These are phyloP conservation scores for Penicillium bovifimosum DNA, from an alignment of 495 filamentous ascomycete species.

Conservation along the genomic window DNA sequence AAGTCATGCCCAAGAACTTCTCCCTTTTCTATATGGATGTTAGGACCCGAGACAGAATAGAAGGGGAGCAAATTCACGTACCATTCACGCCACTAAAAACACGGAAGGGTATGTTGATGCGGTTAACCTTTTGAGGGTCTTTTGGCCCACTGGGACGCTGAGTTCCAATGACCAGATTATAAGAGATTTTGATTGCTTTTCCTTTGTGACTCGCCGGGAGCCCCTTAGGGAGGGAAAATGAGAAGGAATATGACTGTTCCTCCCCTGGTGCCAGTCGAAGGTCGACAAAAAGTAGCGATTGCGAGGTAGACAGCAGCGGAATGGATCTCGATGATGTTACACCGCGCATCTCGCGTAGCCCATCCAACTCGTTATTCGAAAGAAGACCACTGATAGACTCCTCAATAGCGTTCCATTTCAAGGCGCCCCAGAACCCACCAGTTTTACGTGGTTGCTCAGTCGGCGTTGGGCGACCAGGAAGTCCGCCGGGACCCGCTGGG, in stretches of 20 bases:
- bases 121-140: slow-evolving; percentile 75
- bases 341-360: slow-evolving; percentile 88
- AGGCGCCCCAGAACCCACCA: slow-evolving; percentile 73
- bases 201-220: slow-evolving; percentile 87
- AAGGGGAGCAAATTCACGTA: slow-evolving; percentile 23
- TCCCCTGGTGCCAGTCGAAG: slow-evolving; percentile 82
- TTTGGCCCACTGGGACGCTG: slow-evolving; percentile 72
- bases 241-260: slow-evolving; percentile 78
- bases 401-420: slow-evolving; percentile 85
- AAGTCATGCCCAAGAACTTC: slow-evolving; percentile 77
- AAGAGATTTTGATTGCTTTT: slow-evolving; percentile 88
- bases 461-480: slow-evolving; percentile 34
- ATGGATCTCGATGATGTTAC: slow-evolving; percentile 74
- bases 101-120: slow-evolving; percentile 93
- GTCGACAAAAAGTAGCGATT: slow-evolving; percentile 94
- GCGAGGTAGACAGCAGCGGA: slow-evolving; percentile 88
- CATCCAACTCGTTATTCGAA: slow-evolving; percentile 80
- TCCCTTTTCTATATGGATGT: slow-evolving; percentile 47
- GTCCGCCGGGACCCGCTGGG: slow-evolving; percentile 69
- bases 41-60: slow-evolving; percentile 4
- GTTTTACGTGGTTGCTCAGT: slow-evolving; percentile 65
- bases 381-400: slow-evolving; percentile 83
- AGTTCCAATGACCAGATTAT: slow-evolving; percentile 87
- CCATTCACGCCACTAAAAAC: slow-evolving; percentile 85
- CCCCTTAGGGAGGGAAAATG: slow-evolving; percentile 77